Evolutionary conservation across 495 filamentous ascomycete species (phyloP).

Genomic region (Daldinia bambusicola): DNA sequence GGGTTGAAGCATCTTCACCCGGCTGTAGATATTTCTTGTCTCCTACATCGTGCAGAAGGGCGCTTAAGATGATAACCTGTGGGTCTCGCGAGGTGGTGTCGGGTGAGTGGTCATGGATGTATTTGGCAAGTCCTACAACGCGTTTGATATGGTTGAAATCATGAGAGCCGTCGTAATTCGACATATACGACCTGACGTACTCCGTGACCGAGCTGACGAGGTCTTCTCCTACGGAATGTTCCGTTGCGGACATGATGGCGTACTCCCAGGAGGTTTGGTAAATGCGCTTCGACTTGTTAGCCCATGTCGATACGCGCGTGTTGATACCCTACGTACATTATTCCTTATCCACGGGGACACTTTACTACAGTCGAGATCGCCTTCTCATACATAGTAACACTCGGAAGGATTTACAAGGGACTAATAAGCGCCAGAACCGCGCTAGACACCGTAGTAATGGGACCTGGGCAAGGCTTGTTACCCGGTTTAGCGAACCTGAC

Average conservation of each 20-base stretch:
- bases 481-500: constrained; percentile 23
- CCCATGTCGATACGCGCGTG: constrained; percentile 42
- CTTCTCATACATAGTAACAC: constrained; percentile 13
- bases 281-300: constrained; percentile 39
- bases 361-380: constrained; percentile 20
- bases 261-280: constrained; percentile 25
- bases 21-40: constrained; percentile 80
- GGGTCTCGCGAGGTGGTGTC: constrained; percentile 56
- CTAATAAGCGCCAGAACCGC: constrained; percentile 38
- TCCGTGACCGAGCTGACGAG: constrained; percentile 62
- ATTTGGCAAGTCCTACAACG: constrained; percentile 75
- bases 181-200: constrained; percentile 79
- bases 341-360: constrained; percentile 23
- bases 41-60: constrained; percentile 86
- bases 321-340: constrained; percentile 36
- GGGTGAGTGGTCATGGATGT: constrained; percentile 61
- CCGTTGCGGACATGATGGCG: constrained; percentile 43
- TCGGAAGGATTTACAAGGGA: constrained; percentile 4
- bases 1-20: constrained; percentile 61
- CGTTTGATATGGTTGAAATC: constrained; percentile 85
- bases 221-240: constrained; percentile 48
- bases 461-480: constrained; percentile 29
- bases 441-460: constrained; percentile 20
- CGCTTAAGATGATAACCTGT: constrained; percentile 72
- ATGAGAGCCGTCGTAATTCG: constrained; percentile 83